Conservation (phyloP, 2,329 filamentous ascomycete species). For the Clathrospora elynae region DNA sequence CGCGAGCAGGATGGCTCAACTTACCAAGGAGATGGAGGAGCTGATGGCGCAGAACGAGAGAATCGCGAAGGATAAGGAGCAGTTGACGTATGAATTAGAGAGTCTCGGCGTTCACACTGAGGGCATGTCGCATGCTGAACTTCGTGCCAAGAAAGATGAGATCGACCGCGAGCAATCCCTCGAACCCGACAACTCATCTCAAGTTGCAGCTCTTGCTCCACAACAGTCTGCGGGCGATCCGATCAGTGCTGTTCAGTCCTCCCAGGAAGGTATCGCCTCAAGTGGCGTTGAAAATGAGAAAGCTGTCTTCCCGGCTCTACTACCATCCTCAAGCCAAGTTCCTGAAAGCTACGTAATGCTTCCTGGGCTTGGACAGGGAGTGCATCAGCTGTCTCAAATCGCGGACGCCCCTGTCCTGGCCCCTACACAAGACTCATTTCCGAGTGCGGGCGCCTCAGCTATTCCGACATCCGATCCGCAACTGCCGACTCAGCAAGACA, state of each 20-base stretch:
- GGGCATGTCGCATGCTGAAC: slow-evolving; percentile 52
- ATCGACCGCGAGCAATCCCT: slow-evolving; percentile 38
- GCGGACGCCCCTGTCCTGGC: neutral
- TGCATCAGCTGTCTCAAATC: neutral
- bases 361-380: slow-evolving; percentile 21
- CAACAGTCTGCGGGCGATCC: neutral
- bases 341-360: slow-evolving; percentile 8
- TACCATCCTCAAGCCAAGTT: slow-evolving; percentile 1
- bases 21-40: slow-evolving; percentile 54
- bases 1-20: slow-evolving; percentile 47
- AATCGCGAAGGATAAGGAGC: slow-evolving; percentile 49
- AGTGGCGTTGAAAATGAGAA: neutral
- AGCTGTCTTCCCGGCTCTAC: neutral
- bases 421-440: neutral
- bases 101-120: slow-evolving; percentile 55
- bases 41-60: slow-evolving; percentile 47
- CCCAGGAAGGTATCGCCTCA: neutral
- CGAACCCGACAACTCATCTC: slow-evolving; percentile 3
- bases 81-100: slow-evolving; percentile 56
- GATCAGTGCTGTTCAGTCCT: neutral
- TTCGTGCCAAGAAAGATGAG: slow-evolving; percentile 51
- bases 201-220: neutral
- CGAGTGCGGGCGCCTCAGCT: neutral
- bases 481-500: neutral
- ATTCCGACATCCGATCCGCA: slow-evolving; percentile 1